Evolutionary conservation across 2,329 filamentous ascomycete genomes (phyloP), one percentile per base, ranked within the genome.

Genomic region (Stagonosporopsis cucurbitacearum): DNA sequence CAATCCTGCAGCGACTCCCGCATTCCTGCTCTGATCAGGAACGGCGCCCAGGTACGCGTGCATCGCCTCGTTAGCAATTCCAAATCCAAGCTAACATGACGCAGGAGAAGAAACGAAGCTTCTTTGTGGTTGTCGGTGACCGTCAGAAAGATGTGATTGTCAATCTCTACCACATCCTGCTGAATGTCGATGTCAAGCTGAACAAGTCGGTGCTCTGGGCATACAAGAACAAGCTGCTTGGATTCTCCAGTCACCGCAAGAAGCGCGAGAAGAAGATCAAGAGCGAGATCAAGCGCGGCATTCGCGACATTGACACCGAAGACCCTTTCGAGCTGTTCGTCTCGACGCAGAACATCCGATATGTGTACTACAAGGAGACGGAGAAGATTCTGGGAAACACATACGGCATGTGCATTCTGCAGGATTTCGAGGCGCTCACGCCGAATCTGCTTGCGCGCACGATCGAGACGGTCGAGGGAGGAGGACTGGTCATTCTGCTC

Each of bases 321-420:
- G 95, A 99, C 74, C 90, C 95, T 0, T 99, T 99, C 80, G 95
- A 99, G 79, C 86, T 98, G 50, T 99, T 98, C 79, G 89, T 98
- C 68, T 95, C 92, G 55, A 87, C 96, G 54, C 91, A 98, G 80
- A 92, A 97, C 77, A 96, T 99, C 75, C 90, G 95, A 77, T 99
- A 99, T 84, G 92, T 95, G 54, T 99, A 96, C 83, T 99, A 99
- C 82, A 99, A 99, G 79, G 95, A 99, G 80, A 98, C 95, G 25
- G 95, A 99, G 71, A 98, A 97, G 82, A 97, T 99, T 72, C 79
- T 98, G 53, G 95, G 95, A 75, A 96, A 98, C 76, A 99, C 95
- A 39, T 99, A 95, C 73, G 94, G 94, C 73, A 97, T 97, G 91
- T 97, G 92, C 75, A 96, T 99, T 63, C 80, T 99, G 66, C 95